Conservation (phyloP, 169 alveolate species). For the Cryptosporidium ryanae region DNA sequence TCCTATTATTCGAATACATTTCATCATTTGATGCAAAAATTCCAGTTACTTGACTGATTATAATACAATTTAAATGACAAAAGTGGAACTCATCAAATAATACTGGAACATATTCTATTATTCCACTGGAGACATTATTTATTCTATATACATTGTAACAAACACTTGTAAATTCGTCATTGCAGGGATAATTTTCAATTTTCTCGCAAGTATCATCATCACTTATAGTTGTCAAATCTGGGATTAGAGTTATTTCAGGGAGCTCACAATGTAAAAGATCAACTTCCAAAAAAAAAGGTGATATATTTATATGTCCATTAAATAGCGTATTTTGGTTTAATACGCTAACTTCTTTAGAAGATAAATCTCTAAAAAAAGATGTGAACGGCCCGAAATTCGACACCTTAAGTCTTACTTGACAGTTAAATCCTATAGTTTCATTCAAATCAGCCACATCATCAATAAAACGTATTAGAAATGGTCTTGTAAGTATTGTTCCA, state of each 20-base stretch:
- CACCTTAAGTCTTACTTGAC: constrained; percentile 23
- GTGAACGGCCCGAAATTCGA: constrained; percentile 2
- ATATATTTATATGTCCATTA: constrained; percentile 10
- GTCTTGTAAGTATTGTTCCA: constrained; percentile 53
- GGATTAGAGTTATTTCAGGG: background rate
- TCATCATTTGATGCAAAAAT: constrained; percentile 14
- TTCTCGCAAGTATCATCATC: background rate
- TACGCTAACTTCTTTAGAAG: background rate
- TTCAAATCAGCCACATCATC: constrained; percentile 59
- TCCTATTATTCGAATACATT: constrained; percentile 13
- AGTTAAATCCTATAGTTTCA: constrained; percentile 38
- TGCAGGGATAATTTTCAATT: background rate
- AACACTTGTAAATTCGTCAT: constrained; percentile 34
- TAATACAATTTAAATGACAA: constrained; percentile 48
- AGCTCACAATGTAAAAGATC: constrained; percentile 54
- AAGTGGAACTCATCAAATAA: constrained; percentile 67
- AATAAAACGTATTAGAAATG: constrained; percentile 29
- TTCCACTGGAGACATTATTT: constrained; percentile 65
- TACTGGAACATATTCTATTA: constrained; percentile 58
- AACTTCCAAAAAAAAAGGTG: constrained; percentile 68
- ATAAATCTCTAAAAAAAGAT: constrained; percentile 33
- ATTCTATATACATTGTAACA: constrained; percentile 65
- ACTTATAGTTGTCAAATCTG: constrained; percentile 7
- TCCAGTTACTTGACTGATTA: constrained; percentile 53
- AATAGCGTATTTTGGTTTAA: constrained; percentile 3